Percentiles rank a stretch among this genome's conserved stretches.
phyloP scores from a whole-genome alignment of 1,139 yeast species.

The Hyphopichia khmerensis region DNA sequence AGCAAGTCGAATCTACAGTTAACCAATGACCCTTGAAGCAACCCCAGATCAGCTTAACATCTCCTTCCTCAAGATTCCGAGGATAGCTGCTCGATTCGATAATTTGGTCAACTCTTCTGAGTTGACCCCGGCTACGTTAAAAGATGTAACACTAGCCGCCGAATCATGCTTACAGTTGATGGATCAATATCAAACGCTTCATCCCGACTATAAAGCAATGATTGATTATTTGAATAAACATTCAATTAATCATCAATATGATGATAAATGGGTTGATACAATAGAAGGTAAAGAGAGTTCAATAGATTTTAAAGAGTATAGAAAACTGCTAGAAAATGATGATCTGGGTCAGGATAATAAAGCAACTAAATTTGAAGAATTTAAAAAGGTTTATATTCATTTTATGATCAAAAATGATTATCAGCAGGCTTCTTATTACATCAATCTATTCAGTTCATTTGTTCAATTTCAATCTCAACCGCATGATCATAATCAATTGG shows the following conservation, averaged over 20 bases:
- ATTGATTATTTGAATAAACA: constrained; percentile 7
- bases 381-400: not conserved
- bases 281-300: not conserved
- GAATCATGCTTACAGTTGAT: constrained; percentile 14
- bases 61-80: not conserved
- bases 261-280: constrained; percentile 8
- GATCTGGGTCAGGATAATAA: not conserved
- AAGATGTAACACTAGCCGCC: constrained; percentile 7
- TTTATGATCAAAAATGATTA: constrained; percentile 16
- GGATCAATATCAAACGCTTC: constrained; percentile 19
- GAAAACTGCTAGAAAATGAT: not conserved
- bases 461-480: constrained; percentile 27
- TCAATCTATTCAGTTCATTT: constrained; percentile 17
- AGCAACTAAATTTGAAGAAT: not conserved
- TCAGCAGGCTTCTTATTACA: constrained; percentile 18
- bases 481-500: constrained; percentile 16
- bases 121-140: not conserved
- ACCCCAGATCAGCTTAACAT: not conserved
- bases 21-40: not conserved
- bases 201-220: constrained; percentile 14
- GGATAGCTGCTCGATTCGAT: not conserved
- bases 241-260: constrained; percentile 1
- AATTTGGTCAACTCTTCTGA: not conserved
- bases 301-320: not conserved
- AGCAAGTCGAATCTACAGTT: no score